Base-by-base conservation (phyloP, 2,329 filamentous ascomycete genomes). In the Dryadomyces quercivorus region DNA sequence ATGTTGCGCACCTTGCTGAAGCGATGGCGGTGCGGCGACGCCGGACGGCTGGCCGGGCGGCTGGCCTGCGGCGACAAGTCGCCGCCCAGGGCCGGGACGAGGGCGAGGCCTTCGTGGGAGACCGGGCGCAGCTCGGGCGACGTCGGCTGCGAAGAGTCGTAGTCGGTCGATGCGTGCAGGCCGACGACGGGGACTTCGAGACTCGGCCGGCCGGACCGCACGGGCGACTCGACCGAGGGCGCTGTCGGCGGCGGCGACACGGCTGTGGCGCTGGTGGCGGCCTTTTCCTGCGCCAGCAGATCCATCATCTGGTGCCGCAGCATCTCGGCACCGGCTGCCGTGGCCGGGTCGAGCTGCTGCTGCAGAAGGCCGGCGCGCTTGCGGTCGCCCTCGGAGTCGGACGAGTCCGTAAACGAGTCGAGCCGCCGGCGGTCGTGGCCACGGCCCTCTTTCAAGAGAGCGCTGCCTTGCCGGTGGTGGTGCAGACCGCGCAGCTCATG, bases 11-110 rank as follows among this genome's bases (percentile, higher is more conserved):
- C 75, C 61, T 75, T 80, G 31, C 69, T 69, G 56, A 82, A 69
- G 0, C 79, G 76, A 53, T 80, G 85, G 52, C 82, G 77, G 0
- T 72, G 70, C 34, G 85, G 85, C 7, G 86, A 88, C 2, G 73
- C 72, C 1, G 78, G 74, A 22, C 85, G 77, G 61, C 83, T 88
- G 8, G 73, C 72, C 1, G 78, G 74, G 22, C 85, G 77, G 61
- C 83, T 88, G 8, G 73, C 73, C 3, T 75, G 71, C 1, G 82
- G 78, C 3, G 85, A 86, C 9, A 85, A 65, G 55, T 86, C 82
- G 59, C 79, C 75, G 21, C 77, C 77, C 57, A 84, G 78, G 13
- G 75, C 76, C 4, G 81, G 80, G 52, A 84, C 75, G 36, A 77
- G 72, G 1, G 70, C 67, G 8, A 59, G 34, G 61, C 71, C 61